Conservation (phyloP, 2,329 filamentous ascomycete species). For the Colletotrichum echinochloae region DNA sequence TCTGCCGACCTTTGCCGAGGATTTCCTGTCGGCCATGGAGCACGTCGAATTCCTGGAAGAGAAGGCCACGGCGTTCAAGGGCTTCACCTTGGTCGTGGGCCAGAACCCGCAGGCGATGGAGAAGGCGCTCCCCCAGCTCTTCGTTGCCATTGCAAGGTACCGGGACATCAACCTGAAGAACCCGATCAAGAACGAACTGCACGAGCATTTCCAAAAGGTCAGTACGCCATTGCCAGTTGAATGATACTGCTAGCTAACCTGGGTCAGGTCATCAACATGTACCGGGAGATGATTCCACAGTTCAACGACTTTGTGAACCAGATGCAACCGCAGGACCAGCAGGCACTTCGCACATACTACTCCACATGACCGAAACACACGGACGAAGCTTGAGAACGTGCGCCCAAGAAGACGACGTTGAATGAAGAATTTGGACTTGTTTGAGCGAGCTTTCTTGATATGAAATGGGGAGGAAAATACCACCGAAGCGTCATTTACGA, state of each 20-base stretch:
- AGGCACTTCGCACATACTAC: constrained; percentile 63
- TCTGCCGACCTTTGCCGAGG: constrained; percentile 81
- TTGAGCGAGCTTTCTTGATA: constrained; percentile 34
- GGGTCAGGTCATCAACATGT: constrained; percentile 64
- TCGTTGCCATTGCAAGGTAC: constrained; percentile 85
- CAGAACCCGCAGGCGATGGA: constrained; percentile 95
- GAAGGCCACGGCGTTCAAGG: constrained; percentile 92
- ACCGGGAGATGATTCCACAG: constrained; percentile 70
- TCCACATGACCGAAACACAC: constrained; percentile 39
- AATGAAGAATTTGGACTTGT: constrained; percentile 20
- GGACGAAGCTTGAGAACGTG: background rate
- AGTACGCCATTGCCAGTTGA: constrained; percentile 49
- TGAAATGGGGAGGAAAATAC: constrained; percentile 40
- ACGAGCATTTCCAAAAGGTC: constrained; percentile 82
- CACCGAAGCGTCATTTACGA: constrained; percentile 34
- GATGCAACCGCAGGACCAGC: constrained; percentile 62
- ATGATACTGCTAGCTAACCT: constrained; percentile 24
- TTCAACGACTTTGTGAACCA: constrained; percentile 67
- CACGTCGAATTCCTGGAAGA: constrained; percentile 91
- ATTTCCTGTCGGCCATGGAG: constrained; percentile 84
- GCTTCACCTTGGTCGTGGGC: constrained; percentile 86
- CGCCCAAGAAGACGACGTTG: constrained; percentile 11
- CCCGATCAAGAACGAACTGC: constrained; percentile 73
- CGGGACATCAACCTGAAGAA: constrained; percentile 71
- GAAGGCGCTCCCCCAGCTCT: constrained; percentile 83